phyloP scores from a whole-genome alignment of 495 filamentous ascomycete species.

The Xylaria curta region DNA sequence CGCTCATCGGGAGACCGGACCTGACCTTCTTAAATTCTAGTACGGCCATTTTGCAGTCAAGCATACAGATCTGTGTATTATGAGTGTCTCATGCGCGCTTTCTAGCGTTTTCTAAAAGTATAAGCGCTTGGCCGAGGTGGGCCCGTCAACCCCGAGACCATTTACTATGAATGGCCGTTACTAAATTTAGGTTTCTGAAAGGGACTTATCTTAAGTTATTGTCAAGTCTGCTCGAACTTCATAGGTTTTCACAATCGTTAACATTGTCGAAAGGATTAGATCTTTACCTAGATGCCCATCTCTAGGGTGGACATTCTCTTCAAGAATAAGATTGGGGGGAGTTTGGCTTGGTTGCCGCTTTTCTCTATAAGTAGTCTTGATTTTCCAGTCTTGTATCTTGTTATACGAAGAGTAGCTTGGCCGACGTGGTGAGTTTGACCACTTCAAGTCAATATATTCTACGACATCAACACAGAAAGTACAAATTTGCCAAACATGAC shows the following conservation, averaged over 20 bases:
- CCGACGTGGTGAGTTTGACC: too few species aligned
- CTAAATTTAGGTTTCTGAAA: background rate
- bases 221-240: conserved; percentile 62
- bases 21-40: conserved; percentile 52
- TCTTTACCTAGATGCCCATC: background rate
- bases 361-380: conserved; percentile 8
- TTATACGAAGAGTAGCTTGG: background rate
- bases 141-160: background rate
- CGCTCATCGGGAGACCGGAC: conserved; percentile 37
- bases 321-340: background rate
- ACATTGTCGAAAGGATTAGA: conserved; percentile 57
- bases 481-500: background rate
- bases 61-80: conserved; percentile 47
- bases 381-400: background rate
- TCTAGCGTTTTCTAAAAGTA: background rate
- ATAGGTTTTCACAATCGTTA: conserved; percentile 62
- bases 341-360: background rate
- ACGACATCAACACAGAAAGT: background rate
- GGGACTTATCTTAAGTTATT: conserved; percentile 55
- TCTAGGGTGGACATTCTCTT: conserved; percentile 2
- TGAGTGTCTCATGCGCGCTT: background rate
- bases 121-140: background rate
- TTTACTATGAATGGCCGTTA: background rate
- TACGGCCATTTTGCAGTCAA: conserved; percentile 47
- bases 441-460: background rate